Conservation (phyloP, 2,329 filamentous ascomycete genomes). For the Apiospora pterosperma region DNA sequence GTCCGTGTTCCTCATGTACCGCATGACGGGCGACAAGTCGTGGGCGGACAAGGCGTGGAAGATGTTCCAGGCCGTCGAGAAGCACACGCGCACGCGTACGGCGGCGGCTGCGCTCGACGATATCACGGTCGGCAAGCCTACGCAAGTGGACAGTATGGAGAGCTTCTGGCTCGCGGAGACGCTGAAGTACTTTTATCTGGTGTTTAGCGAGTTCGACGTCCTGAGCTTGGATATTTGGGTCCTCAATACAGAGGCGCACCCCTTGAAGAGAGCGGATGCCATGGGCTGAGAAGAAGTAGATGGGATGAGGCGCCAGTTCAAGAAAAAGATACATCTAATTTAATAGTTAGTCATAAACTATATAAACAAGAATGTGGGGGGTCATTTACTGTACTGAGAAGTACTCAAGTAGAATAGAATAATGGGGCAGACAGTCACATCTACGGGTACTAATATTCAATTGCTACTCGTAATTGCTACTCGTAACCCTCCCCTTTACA, state of each 20-base stretch:
- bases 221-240: conserved; percentile 10
- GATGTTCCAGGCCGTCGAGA: conserved; percentile 66
- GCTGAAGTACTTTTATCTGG: conserved; percentile 13
- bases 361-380: too few relatives aligned
- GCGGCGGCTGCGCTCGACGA: conserved; percentile 66
- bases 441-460: too few relatives aligned
- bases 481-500: too few relatives aligned
- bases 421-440: too few relatives aligned
- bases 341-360: background rate
- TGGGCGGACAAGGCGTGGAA: conserved; percentile 70
- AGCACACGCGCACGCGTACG: conserved; percentile 56
- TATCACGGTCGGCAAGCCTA: conserved; percentile 42
- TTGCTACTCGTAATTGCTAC: too few relatives aligned
- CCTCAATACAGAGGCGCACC: conserved; percentile 13
- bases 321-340: too few relatives aligned
- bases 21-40: conserved; percentile 62
- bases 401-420: too few relatives aligned
- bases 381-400: too few relatives aligned
- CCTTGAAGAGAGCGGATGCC: conserved; percentile 6
- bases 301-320: too few relatives aligned
- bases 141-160: conserved; percentile 21
- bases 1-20: conserved; percentile 74
- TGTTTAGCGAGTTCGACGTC: conserved; percentile 11
- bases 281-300: background rate
- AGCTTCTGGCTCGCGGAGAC: conserved; percentile 15